These are phyloP conservation scores for Mortierella sp. DNA, from an alignment of 371 early-diverging fungal genomes.

Conservation along the genomic window DNA sequence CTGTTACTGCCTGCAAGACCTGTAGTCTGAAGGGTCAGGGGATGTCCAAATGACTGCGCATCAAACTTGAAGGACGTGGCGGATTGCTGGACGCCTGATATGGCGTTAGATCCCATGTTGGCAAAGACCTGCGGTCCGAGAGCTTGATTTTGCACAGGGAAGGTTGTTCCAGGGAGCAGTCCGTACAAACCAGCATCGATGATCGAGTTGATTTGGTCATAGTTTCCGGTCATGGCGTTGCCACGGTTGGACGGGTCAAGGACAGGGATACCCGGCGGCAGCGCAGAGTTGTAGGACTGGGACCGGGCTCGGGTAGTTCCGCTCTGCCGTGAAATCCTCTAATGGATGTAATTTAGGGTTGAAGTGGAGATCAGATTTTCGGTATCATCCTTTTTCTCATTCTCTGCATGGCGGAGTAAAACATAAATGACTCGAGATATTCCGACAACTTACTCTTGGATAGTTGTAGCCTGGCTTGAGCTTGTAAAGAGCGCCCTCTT, in stretches of 20 bases:
- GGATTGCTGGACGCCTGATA: constrained; percentile 5
- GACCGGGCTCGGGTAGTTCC: constrained; percentile 39
- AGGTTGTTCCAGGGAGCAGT: constrained; percentile 29
- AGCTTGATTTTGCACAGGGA: constrained; percentile 13
- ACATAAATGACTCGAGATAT: neutral
- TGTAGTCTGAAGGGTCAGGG: neutral
- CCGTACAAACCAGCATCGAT: constrained; percentile 36
- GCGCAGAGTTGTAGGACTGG: constrained; percentile 41
- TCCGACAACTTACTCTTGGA: constrained; percentile 25
- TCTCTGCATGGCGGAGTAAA: neutral
- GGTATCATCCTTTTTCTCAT: neutral
- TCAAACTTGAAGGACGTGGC: constrained; percentile 32
- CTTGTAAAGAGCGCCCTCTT: constrained; percentile 55
- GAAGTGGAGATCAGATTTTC: neutral
- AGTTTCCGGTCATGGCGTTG: neutral
- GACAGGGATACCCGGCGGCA: constrained; percentile 18
- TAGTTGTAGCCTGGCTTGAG: constrained; percentile 55
- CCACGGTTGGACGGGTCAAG: constrained; percentile 15
- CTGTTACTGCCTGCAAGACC: neutral
- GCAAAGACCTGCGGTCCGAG: constrained; percentile 6
- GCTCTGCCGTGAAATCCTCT: constrained; percentile 30
- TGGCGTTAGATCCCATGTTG: neutral
- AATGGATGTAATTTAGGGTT: neutral
- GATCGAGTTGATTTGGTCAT: constrained; percentile 31
- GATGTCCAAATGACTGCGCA: neutral